Conservation (phyloP, 495 filamentous ascomycete genomes). For the Alectoria sarmentosa region DNA sequence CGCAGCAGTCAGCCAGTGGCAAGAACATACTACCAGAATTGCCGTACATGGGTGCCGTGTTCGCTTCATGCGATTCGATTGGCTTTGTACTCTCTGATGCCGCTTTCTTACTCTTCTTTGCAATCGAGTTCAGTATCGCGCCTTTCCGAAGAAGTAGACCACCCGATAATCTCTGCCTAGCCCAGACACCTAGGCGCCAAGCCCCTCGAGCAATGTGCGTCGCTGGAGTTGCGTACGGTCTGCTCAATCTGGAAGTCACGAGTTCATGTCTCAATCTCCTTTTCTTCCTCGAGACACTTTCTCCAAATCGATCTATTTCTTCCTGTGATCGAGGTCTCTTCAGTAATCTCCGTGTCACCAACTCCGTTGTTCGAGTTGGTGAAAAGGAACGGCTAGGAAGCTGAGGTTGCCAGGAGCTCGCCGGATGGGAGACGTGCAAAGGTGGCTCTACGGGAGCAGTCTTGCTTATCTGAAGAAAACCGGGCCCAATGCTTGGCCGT, state of each 20-base stretch:
- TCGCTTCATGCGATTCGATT: slow-evolving; percentile 5
- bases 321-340: slow-evolving; percentile 53
- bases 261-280: slow-evolving; percentile 55
- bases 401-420: not conserved
- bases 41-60: slow-evolving; percentile 16
- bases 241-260: slow-evolving; percentile 61
- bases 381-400: not conserved
- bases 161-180: slow-evolving; percentile 34
- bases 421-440: not conserved
- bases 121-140: slow-evolving; percentile 48
- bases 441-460: slow-evolving; percentile 1
- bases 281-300: slow-evolving; percentile 55
- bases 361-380: not conserved
- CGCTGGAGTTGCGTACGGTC: slow-evolving; percentile 59
- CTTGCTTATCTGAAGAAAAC: slow-evolving; percentile 4
- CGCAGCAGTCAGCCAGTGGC: not conserved
- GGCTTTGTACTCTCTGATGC: not conserved
- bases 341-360: slow-evolving; percentile 1
- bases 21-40: slow-evolving; percentile 1
- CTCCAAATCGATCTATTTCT: slow-evolving; percentile 52
- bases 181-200: slow-evolving; percentile 52
- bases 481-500: slow-evolving; percentile 13
- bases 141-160: slow-evolving; percentile 44
- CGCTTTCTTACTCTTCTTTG: slow-evolving; percentile 30
- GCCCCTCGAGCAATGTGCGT: slow-evolving; percentile 60